A percentile compares a stretch with the other conserved stretches of the same genome.
These are phyloP conservation scores for Lactarius trivialis DNA, from an alignment of 768 basidiomycete genomes.

Conservation along the genomic window DNA sequence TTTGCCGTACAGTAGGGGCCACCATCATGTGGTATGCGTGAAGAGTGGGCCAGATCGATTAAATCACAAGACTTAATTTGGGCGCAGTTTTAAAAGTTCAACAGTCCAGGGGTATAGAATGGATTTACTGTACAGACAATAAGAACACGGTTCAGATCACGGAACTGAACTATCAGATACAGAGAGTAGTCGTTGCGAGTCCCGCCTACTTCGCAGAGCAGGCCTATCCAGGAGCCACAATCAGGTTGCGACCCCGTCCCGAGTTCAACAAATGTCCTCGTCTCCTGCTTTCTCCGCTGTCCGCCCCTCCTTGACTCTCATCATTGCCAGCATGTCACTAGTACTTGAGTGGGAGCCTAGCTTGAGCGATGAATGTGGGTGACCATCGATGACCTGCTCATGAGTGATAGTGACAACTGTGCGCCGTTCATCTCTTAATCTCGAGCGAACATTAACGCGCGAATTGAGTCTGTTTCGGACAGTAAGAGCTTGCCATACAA, in stretches of 20 bases:
- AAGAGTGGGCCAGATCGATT: neutral
- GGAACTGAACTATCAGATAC: neutral
- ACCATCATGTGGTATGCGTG: neutral
- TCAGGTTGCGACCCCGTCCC: neutral
- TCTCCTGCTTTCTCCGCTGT: slow-evolving; percentile 7
- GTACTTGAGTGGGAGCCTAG: neutral
- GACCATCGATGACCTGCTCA: neutral
- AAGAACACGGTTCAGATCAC: neutral
- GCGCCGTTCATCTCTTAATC: neutral
- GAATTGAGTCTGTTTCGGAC: slow-evolving; percentile 7
- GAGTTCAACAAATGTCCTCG: neutral
- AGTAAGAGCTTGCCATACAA: neutral
- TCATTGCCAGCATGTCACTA: neutral
- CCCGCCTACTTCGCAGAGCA: neutral
- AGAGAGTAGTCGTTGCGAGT: neutral
- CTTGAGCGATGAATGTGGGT: neutral
- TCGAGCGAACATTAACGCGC: slow-evolving; percentile 5
- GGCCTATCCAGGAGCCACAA: neutral
- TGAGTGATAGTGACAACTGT: slow-evolving; percentile 4
- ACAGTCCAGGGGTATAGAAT: neutral
- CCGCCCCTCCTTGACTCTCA: neutral
- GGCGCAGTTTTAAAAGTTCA: neutral
- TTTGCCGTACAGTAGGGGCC: neutral
- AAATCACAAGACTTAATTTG: neutral
- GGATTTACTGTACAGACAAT: neutral